These are phyloP conservation scores for Blastocystis sp. DNA, from an alignment of 352 stramenopile species.

Conservation along the genomic window DNA sequence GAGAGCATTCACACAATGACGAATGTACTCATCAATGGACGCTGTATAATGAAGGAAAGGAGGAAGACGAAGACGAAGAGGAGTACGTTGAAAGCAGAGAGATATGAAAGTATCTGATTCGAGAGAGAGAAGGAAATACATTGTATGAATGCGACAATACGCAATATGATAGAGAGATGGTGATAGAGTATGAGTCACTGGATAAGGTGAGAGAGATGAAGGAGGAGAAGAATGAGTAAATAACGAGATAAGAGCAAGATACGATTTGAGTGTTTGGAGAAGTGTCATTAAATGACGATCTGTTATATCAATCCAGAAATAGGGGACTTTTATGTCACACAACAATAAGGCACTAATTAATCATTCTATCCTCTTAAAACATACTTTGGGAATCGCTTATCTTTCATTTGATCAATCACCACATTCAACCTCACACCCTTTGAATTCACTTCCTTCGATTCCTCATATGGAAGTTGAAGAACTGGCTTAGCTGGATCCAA, in stretches of 20 bases:
- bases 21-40: conserved; percentile 43
- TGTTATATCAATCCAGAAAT: not conserved
- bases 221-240: not conserved
- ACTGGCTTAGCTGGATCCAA: conserved; percentile 16
- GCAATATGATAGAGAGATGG: not conserved
- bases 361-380: not conserved
- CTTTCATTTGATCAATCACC: conserved; percentile 11
- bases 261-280: not conserved
- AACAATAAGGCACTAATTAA: not conserved
- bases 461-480: conserved; percentile 25
- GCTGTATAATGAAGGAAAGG: not conserved
- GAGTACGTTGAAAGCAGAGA: conserved; percentile 34
- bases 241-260: conserved; percentile 2
- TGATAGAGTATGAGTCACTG: not conserved
- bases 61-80: conserved; percentile 25
- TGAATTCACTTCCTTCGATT: not conserved
- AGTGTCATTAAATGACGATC: not conserved
- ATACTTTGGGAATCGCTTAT: conserved; percentile 3
- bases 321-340: not conserved
- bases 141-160: conserved; percentile 28
- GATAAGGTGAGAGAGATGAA: not conserved
- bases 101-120: conserved; percentile 3
- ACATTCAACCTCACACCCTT: not conserved
- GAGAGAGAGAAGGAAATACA: conserved; percentile 53
- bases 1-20: not conserved